phyloP scores from a whole-genome alignment of 1,139 yeast species.

The Nematodospora anomalae region DNA sequence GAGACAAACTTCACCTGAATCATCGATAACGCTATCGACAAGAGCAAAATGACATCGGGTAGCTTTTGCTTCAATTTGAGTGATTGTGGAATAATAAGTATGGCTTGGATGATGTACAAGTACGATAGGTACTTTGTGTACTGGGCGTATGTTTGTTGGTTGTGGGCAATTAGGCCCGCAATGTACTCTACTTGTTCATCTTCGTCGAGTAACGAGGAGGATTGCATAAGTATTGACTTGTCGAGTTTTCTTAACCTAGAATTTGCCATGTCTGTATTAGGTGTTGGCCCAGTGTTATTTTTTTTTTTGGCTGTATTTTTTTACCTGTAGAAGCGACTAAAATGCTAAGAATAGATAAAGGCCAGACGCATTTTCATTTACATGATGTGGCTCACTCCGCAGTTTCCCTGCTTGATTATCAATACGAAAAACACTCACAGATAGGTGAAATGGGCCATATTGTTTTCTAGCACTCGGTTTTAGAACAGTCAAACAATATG shows the following conservation, averaged over 20 bases:
- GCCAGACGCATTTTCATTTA: no score
- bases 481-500: no score
- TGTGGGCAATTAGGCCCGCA: slow-evolving; percentile 12
- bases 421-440: no score
- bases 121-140: slow-evolving; percentile 8
- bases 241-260: slow-evolving; percentile 18
- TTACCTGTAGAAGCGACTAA: no score
- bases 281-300: no score
- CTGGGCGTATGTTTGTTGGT: slow-evolving; percentile 8
- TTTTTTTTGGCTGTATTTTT: no score
- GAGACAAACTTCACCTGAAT: slow-evolving; percentile 5
- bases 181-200: slow-evolving; percentile 25
- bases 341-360: no score
- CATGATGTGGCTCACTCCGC: no score
- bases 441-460: no score
- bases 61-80: slow-evolving; percentile 1
- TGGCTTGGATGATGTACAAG: slow-evolving; percentile 9
- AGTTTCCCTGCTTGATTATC: no score
- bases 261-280: no score
- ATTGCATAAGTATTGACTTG: slow-evolving; percentile 13
- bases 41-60: slow-evolving; percentile 2
- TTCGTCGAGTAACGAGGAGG: slow-evolving; percentile 18
- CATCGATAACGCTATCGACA: slow-evolving; percentile 8
- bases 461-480: no score
- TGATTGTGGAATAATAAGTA: slow-evolving; percentile 1